phyloP scores from a whole-genome alignment of 2,329 filamentous ascomycete species.

The Hirsutella minnesotensis region DNA sequence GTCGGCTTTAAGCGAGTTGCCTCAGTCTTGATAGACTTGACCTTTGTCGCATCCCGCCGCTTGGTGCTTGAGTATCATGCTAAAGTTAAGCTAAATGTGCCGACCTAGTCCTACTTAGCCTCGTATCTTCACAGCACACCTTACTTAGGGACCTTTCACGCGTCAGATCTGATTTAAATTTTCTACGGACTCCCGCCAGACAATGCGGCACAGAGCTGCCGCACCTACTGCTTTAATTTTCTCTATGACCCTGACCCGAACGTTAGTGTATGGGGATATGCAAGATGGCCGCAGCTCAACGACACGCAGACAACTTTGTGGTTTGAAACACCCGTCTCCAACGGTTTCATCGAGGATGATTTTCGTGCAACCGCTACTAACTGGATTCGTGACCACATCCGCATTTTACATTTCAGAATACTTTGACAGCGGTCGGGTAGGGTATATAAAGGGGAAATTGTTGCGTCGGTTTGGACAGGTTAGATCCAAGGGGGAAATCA shows the following conservation, averaged over 20 bases:
- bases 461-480: too few relatives aligned
- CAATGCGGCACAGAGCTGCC: slow-evolving; percentile 46
- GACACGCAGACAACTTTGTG: slow-evolving; percentile 36
- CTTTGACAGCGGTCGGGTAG: too few relatives aligned
- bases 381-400: too few relatives aligned
- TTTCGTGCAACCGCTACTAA: slow-evolving; percentile 20
- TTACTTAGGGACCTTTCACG: slow-evolving; percentile 69
- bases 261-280: slow-evolving; percentile 26
- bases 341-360: slow-evolving; percentile 22
- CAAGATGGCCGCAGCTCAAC: slow-evolving; percentile 30
- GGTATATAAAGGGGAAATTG: too few relatives aligned
- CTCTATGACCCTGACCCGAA: slow-evolving; percentile 62
- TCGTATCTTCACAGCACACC: slow-evolving; percentile 62
- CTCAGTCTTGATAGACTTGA: slow-evolving; percentile 58
- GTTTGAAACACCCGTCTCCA: slow-evolving; percentile 22
- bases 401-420: too few relatives aligned
- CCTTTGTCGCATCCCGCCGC: slow-evolving; percentile 64
- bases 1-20: slow-evolving; percentile 54
- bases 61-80: slow-evolving; percentile 41
- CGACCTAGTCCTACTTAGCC: slow-evolving; percentile 63
- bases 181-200: slow-evolving; percentile 55
- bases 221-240: slow-evolving; percentile 64
- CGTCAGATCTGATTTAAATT: slow-evolving; percentile 54
- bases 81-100: slow-evolving; percentile 40
- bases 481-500: too few relatives aligned